Evolutionary conservation across 140 eudicot species (phyloP).

Genomic region (Stevia rebaudiana): DNA sequence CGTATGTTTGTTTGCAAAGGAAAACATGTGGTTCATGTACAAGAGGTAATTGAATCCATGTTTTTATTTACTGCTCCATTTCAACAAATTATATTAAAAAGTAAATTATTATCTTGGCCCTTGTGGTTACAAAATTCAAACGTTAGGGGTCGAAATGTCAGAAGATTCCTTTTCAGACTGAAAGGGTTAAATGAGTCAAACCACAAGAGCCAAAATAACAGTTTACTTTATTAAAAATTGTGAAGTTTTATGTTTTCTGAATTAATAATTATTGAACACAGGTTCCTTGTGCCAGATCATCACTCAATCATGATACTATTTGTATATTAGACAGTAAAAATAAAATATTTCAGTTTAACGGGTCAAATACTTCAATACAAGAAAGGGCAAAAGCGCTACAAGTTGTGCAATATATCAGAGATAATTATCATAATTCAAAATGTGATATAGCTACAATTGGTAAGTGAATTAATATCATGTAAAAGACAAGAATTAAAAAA

Average conservation of each 20-base stretch:
- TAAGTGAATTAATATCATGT: conserved; percentile 20
- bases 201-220: too few relatives aligned
- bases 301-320: conserved; percentile 47
- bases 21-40: conserved; percentile 44
- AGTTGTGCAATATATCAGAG: conserved; percentile 48
- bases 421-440: conserved; percentile 41
- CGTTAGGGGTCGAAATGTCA: too few relatives aligned
- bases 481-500: not conserved
- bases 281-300: conserved; percentile 55
- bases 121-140: too few relatives aligned
- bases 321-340: conserved; percentile 44
- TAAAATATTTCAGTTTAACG: conserved; percentile 54
- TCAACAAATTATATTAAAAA: not conserved
- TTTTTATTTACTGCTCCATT: not conserved
- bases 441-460: conserved; percentile 58
- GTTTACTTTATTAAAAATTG: too few relatives aligned
- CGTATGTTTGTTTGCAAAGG: conserved; percentile 50
- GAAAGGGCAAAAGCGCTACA: conserved; percentile 66
- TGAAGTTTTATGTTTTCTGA: not conserved
- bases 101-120: too few relatives aligned
- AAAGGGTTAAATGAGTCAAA: too few relatives aligned
- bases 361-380: conserved; percentile 49
- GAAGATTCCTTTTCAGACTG: too few relatives aligned
- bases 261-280: conserved; percentile 1
- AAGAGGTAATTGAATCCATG: conserved; percentile 29